Percentiles rank a stretch among this genome's conserved stretches.
These are phyloP conservation scores for Stereum hirsutum DNA, from an alignment of 1,284 basidiomycete species.

Conservation along the genomic window DNA sequence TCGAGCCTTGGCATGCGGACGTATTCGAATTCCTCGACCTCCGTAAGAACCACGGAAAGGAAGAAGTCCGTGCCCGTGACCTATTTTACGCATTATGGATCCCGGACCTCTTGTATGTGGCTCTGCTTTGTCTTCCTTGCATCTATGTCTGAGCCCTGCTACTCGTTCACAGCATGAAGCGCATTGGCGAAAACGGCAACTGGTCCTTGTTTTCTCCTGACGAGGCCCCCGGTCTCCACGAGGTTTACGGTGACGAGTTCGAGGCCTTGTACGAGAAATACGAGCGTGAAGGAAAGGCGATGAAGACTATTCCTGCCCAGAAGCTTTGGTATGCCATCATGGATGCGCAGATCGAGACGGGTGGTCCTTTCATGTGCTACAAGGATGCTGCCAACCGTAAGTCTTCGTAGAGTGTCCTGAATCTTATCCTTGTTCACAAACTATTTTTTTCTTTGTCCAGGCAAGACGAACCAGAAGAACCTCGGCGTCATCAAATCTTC, in stretches of 20 bases:
- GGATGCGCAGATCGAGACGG: conserved; percentile 97
- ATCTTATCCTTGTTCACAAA: no score
- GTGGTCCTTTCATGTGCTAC: conserved; percentile 97
- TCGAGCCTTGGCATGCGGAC: conserved; percentile 98
- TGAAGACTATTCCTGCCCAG: conserved; percentile 88
- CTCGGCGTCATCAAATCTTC: conserved; percentile 99
- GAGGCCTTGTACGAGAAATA: conserved; percentile 87
- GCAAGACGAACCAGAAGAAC: conserved; percentile 98
- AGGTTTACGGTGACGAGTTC: conserved; percentile 90
- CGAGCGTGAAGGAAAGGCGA: conserved; percentile 85
- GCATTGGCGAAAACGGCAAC: conserved; percentile 78
- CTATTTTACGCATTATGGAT: conserved; percentile 99
- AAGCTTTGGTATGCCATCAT: conserved; percentile 99
- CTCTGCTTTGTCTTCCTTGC: neutral
- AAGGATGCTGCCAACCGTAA: conserved; percentile 84
- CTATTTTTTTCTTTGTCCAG: conserved; percentile 35
- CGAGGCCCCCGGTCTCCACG: conserved; percentile 87
- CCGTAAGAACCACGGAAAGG: conserved; percentile 99
- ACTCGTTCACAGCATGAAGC: conserved; percentile 67
- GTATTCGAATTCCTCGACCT: conserved; percentile 98
- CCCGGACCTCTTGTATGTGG: conserved; percentile 86
- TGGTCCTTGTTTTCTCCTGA: conserved; percentile 99
- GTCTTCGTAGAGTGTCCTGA: no score
- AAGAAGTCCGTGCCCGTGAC: conserved; percentile 95
- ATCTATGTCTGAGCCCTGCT: no score